Percentiles rank a stretch among this genome's conserved stretches.
Evolutionary conservation across 164 flowering plant species (phyloP).

Genomic region (Umbilicus rupestris): DNA sequence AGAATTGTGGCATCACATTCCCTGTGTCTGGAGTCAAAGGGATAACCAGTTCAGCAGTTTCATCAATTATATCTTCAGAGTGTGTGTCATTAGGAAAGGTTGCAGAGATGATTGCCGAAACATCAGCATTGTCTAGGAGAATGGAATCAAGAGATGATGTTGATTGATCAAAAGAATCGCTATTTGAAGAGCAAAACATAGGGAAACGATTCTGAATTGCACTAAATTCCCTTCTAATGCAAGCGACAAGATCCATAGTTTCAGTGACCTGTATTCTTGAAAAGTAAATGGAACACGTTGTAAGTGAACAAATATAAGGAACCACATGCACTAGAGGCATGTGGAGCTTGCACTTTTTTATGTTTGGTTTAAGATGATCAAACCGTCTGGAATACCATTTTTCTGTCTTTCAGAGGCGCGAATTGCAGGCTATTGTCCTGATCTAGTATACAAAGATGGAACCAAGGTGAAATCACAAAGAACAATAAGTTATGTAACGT

Average conservation of each 20-base stretch:
- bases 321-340: slow-evolving; percentile 4
- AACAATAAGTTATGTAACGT: background rate
- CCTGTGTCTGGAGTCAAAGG: background rate
- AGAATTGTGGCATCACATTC: background rate
- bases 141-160: slow-evolving; percentile 16
- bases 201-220: slow-evolving; percentile 16
- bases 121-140: slow-evolving; percentile 18
- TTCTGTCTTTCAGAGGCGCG: background rate
- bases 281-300: slow-evolving; percentile 3
- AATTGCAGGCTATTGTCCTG: slow-evolving; percentile 3
- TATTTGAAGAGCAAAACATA: slow-evolving; percentile 10
- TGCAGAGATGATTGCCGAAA: slow-evolving; percentile 14
- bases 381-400: slow-evolving; percentile 4
- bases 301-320: background rate
- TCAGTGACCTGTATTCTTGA: slow-evolving; percentile 42
- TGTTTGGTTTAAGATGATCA: slow-evolving; percentile 5
- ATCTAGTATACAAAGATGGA: slow-evolving; percentile 6
- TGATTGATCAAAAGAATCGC: slow-evolving; percentile 15
- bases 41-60: background rate
- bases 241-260: slow-evolving; percentile 31
- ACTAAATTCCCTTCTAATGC: slow-evolving; percentile 32
- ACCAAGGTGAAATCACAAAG: background rate
- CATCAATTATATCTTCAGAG: slow-evolving; percentile 15
- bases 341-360: background rate
- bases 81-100: slow-evolving; percentile 7